Conservation (phyloP, 2,329 filamentous ascomycete species). For the Amauroascus niger region DNA sequence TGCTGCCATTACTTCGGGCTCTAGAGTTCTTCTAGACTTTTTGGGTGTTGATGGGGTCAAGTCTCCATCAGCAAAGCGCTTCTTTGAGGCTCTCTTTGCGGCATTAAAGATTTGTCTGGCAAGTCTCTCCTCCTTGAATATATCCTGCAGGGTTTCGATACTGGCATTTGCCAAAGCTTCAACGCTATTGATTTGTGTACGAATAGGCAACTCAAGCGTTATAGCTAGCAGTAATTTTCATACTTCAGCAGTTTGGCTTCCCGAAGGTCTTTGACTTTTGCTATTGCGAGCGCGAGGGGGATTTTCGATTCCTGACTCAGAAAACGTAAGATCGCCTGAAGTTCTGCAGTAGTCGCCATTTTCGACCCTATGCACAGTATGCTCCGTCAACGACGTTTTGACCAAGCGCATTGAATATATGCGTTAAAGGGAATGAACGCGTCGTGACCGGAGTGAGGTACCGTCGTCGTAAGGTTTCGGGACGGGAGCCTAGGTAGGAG, state of each 20-base stretch:
- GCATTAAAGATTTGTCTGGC: slow-evolving; percentile 49
- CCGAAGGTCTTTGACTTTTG: slow-evolving; percentile 47
- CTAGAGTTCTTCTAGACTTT: slow-evolving; percentile 21
- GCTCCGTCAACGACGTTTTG: too few species aligned
- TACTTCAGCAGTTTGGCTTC: slow-evolving; percentile 39
- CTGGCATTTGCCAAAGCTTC: slow-evolving; percentile 43
- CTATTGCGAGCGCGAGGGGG: slow-evolving; percentile 46
- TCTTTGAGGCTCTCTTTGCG: slow-evolving; percentile 48
- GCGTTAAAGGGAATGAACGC: too few species aligned
- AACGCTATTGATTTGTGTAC: slow-evolving; percentile 24
- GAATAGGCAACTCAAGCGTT: too few species aligned
- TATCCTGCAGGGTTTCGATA: slow-evolving; percentile 34
- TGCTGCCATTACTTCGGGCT: slow-evolving; percentile 12
- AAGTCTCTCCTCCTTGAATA: slow-evolving; percentile 44
- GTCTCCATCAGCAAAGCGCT: slow-evolving; percentile 38
- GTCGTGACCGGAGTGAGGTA: too few species aligned
- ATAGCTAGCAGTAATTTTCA: slow-evolving; percentile 3
- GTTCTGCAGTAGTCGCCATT: slow-evolving; percentile 22
- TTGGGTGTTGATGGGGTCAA: slow-evolving; percentile 32
- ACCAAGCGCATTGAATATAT: too few species aligned
- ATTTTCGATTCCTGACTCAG: slow-evolving; percentile 50
- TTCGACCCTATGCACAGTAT: neutral
- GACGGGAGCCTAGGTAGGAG: too few species aligned
- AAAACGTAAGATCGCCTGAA: slow-evolving; percentile 46
- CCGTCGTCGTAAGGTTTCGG: too few species aligned